These are phyloP conservation scores for Linnemannia hyalina DNA, from an alignment of 192 early-diverging fungal species.

Conservation along the genomic window DNA sequence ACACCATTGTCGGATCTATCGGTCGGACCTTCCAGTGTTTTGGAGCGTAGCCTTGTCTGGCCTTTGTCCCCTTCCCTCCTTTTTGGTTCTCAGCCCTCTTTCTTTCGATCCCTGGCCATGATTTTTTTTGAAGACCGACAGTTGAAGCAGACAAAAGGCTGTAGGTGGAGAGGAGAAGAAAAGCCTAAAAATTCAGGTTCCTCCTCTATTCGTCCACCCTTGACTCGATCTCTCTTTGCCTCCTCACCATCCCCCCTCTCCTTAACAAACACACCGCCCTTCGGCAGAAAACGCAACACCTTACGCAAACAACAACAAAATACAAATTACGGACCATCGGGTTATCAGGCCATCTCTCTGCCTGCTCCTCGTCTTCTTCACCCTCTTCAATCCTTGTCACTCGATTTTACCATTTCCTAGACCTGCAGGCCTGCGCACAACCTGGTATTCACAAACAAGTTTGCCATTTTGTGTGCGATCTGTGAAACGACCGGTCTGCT, in stretches of 20 bases:
- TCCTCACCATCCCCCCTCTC: not conserved
- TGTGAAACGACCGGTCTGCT: no score
- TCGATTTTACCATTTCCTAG: no score
- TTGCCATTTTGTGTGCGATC: no score
- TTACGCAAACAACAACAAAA: no score
- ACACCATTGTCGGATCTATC: not conserved
- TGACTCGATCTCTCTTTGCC: not conserved
- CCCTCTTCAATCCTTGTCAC: no score
- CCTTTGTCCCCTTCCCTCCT: not conserved
- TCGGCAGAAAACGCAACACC: not conserved
- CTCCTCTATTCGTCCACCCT: not conserved
- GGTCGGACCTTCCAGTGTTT: not conserved
- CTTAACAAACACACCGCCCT: not conserved
- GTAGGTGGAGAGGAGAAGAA: not conserved
- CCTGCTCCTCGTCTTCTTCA: no score
- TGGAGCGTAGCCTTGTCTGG: not conserved
- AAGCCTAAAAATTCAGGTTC: not conserved
- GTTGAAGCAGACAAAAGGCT: no score
- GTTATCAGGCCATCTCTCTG: no score
- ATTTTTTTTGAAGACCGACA: no score
- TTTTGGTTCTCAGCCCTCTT: not conserved
- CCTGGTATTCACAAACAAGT: no score
- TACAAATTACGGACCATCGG: no score
- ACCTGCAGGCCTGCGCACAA: no score
- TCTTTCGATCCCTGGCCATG: not conserved